Base-by-base conservation (phyloP, 331 rosid species). In the Telfairia occidentalis region DNA sequence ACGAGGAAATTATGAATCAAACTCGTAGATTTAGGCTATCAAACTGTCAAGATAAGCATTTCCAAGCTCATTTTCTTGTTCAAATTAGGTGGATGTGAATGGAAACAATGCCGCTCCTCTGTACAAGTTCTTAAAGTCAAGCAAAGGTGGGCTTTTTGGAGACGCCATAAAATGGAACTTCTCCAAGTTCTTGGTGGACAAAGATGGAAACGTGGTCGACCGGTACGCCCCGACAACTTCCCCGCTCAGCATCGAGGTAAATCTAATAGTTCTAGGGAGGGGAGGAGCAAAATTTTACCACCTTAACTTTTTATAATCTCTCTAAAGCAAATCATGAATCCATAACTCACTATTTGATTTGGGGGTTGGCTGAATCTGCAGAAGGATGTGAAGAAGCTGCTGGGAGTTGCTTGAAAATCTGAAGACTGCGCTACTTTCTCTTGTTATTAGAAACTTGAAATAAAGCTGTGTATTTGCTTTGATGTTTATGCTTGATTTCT, bases 221-320 rank as follows among this genome's bases (percentile, higher is more conserved):
- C 99, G 99, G 21, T 95, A 95, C 77, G 96, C 96, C 32, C 99
- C 99, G 9, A 95, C 97, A 32, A 95, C 86, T 32, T 78, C 97
- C 69, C 99, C 99, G 13, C 96, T 95, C 23, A 87, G 90, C 90
- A 90, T 95, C 61, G 97, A 95, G 96, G 98, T 93, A 77, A 76
- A 40, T 16, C 30, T 34, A 34, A 3, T 16, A 29, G 3, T 26
- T 42, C 70, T 10, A 9, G 3, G 13, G 1, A 9, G 52, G 9
- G 6, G 5, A 18, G 53, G 53, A 19, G 1, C 15, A n/a, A 10
- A 46, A 46, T 15, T 46, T 46, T 46, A 46, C n/a, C n/a, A n/a
- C n/a, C n/a, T n/a, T n/a, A n/a, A n/a, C n/a, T n/a, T n/a, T n/a
- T n/a, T n/a, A n/a, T n/a, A n/a, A n/a, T n/a, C n/a, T n/a, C n/a